A percentile compares a stretch with the other conserved stretches of the same genome.
These are phyloP conservation scores for Talaromyces albobiverticillius DNA, from an alignment of 2,329 filamentous ascomycete species.

Conservation along the genomic window DNA sequence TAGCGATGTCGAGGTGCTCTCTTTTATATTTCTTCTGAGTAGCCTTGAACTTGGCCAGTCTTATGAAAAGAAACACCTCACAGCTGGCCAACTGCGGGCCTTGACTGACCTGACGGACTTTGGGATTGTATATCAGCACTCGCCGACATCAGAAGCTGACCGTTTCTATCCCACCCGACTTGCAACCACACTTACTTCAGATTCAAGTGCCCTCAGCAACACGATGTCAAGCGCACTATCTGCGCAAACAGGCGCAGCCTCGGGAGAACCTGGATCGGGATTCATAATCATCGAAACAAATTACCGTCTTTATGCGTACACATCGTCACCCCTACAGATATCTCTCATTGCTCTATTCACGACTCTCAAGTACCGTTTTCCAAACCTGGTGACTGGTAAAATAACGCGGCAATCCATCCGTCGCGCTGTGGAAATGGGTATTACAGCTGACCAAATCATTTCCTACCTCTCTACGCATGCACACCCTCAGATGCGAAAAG, in stretches of 20 bases:
- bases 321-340: slow-evolving; percentile 88
- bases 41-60: slow-evolving; percentile 87
- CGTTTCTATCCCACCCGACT: slow-evolving; percentile 86
- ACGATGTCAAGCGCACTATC: slow-evolving; percentile 65
- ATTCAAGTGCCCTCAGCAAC: slow-evolving; percentile 68
- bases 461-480: slow-evolving; percentile 88
- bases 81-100: slow-evolving; percentile 79
- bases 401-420: slow-evolving; percentile 86
- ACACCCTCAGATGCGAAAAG: slow-evolving; percentile 85
- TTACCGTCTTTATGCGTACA: slow-evolving; percentile 96
- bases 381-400: slow-evolving; percentile 89
- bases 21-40: slow-evolving; percentile 93
- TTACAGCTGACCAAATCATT: slow-evolving; percentile 94
- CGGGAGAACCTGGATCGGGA: slow-evolving; percentile 47
- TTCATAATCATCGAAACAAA: slow-evolving; percentile 98
- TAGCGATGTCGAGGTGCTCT: slow-evolving; percentile 89
- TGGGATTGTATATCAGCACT: slow-evolving; percentile 74
- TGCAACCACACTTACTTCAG: slow-evolving; percentile 84
- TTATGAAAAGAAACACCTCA: slow-evolving; percentile 82
- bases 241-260: slow-evolving; percentile 31
- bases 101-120: slow-evolving; percentile 89
- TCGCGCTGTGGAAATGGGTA: slow-evolving; percentile 81
- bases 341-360: slow-evolving; percentile 89
- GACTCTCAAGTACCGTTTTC: slow-evolving; percentile 83
- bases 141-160: slow-evolving; percentile 37